Conservation (phyloP, 192 early-diverging fungal genomes). For the Umbelopsis sp. region DNA sequence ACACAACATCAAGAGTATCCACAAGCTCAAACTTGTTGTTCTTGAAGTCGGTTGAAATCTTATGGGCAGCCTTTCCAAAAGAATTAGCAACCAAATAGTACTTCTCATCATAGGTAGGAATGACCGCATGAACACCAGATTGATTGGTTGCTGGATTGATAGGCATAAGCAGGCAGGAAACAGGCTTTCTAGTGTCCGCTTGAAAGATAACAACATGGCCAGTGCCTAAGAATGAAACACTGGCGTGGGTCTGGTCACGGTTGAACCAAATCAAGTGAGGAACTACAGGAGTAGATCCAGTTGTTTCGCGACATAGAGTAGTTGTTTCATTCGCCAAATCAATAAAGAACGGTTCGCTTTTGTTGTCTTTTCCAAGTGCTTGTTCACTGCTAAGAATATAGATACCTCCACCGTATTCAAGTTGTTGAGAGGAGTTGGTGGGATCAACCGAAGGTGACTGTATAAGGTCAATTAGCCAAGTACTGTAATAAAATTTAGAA, state of each 20-base stretch:
- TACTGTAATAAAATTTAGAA: neutral
- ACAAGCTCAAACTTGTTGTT: neutral
- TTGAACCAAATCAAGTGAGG: conserved; percentile 1
- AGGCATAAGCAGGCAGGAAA: neutral
- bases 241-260: neutral
- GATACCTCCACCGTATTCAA: conserved; percentile 1
- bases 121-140: neutral
- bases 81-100: neutral
- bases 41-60: conserved; percentile 1
- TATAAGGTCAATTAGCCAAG: neutral
- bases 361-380: neutral
- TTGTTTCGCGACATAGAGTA: neutral
- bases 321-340: neutral
- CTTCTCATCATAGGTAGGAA: conserved; percentile 1
- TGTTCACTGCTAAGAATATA: neutral
- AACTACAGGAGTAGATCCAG: neutral
- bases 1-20: neutral
- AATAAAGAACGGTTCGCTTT: neutral
- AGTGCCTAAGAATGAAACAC: neutral
- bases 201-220: neutral
- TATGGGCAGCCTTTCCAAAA: neutral
- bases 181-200: neutral
- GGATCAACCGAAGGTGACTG: neutral
- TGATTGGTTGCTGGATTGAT: neutral
- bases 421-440: neutral